Evolutionary conservation across 345 rosid species (phyloP).

Genomic region (Linum tenue): DNA sequence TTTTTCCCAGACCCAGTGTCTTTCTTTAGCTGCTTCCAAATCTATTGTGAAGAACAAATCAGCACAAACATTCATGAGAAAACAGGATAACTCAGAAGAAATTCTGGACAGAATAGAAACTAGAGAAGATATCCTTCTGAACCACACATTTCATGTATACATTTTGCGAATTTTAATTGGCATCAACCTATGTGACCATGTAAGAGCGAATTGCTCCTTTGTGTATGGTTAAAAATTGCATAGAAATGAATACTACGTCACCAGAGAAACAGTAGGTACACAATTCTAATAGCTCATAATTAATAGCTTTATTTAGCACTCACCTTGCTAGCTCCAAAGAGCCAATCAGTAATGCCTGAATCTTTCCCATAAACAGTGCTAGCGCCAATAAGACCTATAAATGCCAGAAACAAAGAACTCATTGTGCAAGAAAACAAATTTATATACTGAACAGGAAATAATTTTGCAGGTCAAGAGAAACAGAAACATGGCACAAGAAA

Average conservation of each 20-base stretch:
- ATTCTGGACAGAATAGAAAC: neutral
- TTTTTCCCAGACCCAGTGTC: conserved; percentile 42
- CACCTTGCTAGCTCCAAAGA: conserved; percentile 81
- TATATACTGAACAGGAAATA: neutral
- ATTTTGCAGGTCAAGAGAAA: no score
- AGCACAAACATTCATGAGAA: conserved; percentile 3
- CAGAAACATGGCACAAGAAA: no score
- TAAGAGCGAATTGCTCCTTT: no score
- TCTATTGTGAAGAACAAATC: conserved; percentile 27
- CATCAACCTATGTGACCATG: neutral
- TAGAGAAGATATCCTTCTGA: neutral
- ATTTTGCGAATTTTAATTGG: neutral
- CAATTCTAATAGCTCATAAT: conserved; percentile 4
- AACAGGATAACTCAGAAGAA: neutral
- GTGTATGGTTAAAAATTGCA: neutral
- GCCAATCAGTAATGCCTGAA: conserved; percentile 39
- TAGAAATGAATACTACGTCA: neutral
- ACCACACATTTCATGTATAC: neutral
- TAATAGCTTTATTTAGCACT: neutral
- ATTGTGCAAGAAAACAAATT: neutral
- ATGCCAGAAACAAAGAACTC: conserved; percentile 6
- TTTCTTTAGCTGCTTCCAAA: conserved; percentile 45
- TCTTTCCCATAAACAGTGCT: conserved; percentile 85
- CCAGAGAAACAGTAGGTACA: neutral
- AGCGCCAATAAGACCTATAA: conserved; percentile 71